A percentile compares a stretch with the other conserved stretches of the same genome.
phyloP scores from a whole-genome alignment of 306 rosid species.

The Corylus avellana region DNA sequence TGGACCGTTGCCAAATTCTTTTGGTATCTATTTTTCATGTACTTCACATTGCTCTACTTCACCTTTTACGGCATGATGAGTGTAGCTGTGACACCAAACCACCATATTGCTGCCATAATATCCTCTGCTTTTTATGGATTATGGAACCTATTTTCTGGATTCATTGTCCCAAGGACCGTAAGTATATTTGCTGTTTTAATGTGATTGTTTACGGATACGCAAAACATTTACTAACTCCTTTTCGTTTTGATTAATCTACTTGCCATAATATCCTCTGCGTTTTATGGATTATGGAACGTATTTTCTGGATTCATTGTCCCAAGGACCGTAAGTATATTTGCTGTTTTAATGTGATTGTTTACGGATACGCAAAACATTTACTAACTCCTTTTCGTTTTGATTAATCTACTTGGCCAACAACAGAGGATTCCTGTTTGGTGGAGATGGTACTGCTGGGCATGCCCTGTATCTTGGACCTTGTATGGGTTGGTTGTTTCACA shows the following conservation, averaged over 20 bases:
- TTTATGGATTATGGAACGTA: constrained; percentile 74
- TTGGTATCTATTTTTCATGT: constrained; percentile 78
- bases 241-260: background rate
- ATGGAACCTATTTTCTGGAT: constrained; percentile 89
- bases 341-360: background rate
- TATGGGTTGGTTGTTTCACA: constrained; percentile 67
- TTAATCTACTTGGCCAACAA: constrained; percentile 2
- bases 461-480: constrained; percentile 70
- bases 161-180: constrained; percentile 62
- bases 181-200: constrained; percentile 17
- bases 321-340: constrained; percentile 48
- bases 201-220: background rate
- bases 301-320: constrained; percentile 78
- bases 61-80: constrained; percentile 89
- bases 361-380: background rate
- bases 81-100: constrained; percentile 74
- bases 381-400: background rate
- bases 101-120: constrained; percentile 62
- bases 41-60: constrained; percentile 68
- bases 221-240: background rate
- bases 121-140: constrained; percentile 64
- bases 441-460: constrained; percentile 76
- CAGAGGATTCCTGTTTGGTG: constrained; percentile 81
- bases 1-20: constrained; percentile 54
- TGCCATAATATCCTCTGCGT: constrained; percentile 55